A percentile compares a stretch with the other conserved stretches of the same genome.
Evolutionary conservation across 139 green algal genomes (phyloP).

Genomic region (Chara braunii): DNA sequence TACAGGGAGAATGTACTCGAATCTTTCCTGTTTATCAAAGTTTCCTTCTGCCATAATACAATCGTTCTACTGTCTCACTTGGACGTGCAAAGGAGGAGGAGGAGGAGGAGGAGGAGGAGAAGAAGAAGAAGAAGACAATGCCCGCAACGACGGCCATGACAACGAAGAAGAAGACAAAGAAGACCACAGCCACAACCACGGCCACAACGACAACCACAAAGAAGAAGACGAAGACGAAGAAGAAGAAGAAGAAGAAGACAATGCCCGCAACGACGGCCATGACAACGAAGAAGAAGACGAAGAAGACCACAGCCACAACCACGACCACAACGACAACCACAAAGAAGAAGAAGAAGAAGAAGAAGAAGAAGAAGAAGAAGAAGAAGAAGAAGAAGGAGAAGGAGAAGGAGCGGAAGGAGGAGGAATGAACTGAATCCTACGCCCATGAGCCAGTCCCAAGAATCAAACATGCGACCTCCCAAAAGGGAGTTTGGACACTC

Average conservation of each 20-base stretch:
- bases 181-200: not conserved
- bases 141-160: not conserved
- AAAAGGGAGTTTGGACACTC: too few relatives aligned
- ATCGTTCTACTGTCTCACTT: not conserved
- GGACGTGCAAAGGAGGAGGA: not conserved
- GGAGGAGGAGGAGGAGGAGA: not conserved
- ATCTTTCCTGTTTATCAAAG: conserved; percentile 1
- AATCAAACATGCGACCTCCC: too few relatives aligned
- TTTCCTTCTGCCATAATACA: not conserved
- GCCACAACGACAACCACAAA: conserved; percentile 1
- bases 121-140: not conserved
- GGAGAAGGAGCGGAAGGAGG: not conserved
- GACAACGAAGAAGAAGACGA: not conserved
- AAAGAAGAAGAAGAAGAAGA: not conserved
- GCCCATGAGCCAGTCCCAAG: too few relatives aligned
- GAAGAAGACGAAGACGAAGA: conserved; percentile 6
- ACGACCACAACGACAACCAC: not conserved
- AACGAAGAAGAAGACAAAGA: not conserved
- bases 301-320: not conserved
- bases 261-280: not conserved
- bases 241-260: conserved; percentile 6
- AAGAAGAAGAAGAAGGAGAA: not conserved
- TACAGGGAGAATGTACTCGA: not conserved
- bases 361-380: not conserved
- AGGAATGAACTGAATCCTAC: not conserved